These are phyloP conservation scores for Pleurotus djamor DNA, from an alignment of 768 basidiomycete genomes.

Conservation along the genomic window DNA sequence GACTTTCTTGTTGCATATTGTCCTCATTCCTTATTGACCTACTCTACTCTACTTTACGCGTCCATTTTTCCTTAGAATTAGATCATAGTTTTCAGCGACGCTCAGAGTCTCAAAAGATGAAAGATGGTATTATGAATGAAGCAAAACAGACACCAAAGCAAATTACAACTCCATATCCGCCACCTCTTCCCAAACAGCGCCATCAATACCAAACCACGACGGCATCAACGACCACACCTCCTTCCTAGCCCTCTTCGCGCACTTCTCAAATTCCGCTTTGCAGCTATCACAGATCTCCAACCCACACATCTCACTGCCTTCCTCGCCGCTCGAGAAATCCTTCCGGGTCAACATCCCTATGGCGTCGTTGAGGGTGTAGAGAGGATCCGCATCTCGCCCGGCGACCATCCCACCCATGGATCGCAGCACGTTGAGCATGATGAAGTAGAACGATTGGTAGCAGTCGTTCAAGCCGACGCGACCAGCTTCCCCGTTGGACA, in stretches of 20 bases:
- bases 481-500: not conserved
- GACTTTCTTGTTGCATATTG: too few species aligned
- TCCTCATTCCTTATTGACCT: too few species aligned
- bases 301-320: not conserved
- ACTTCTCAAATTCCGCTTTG: conserved; percentile 3
- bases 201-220: not conserved
- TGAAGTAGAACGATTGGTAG: conserved; percentile 71
- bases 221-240: conserved; percentile 1
- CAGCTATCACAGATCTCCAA: conserved; percentile 3
- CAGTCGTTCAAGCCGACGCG: conserved; percentile 30
- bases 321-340: conserved; percentile 39
- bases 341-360: conserved; percentile 70
- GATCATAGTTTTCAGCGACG: too few species aligned
- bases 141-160: not conserved
- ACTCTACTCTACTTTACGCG: too few species aligned
- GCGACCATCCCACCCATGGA: conserved; percentile 68
- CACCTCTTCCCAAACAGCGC: not conserved
- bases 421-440: conserved; percentile 70
- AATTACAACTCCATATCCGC: not conserved
- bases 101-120: too few species aligned
- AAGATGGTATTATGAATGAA: too few species aligned
- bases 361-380: conserved; percentile 67
- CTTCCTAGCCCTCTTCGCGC: not conserved
- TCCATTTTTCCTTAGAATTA: too few species aligned
- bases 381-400: conserved; percentile 72